Base-by-base conservation (phyloP, 2,329 filamentous ascomycete genomes). In the Ophiostoma triangulosporum region DNA sequence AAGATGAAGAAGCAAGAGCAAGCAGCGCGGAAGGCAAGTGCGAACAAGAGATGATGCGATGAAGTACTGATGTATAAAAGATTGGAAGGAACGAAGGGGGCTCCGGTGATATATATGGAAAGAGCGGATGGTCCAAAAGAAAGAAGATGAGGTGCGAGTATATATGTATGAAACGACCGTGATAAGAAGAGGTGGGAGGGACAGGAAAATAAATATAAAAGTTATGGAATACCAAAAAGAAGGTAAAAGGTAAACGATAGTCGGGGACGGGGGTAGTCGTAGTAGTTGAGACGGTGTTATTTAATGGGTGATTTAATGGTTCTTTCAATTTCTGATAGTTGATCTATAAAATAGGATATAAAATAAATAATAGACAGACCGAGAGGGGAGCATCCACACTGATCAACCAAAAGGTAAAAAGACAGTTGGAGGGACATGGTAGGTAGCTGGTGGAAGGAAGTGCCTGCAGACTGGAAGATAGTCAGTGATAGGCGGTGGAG, bases 111-210 rank as follows among this genome's bases (percentile, higher is more conserved):
- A 48, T 48, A 48, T 32, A 48, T 22, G 27, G 46, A 20, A 48
- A 32, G 46, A 48, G 29, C 12, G 7, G 43, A 17, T 11, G 14
- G 38, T 22, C 20, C 17, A 43, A 43, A 24, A 43, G 38, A 26
- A 43, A 43, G 45, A 54, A 52, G 53, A 58, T 40, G 45, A 32
- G 43, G 24, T 17, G 29, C 17, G 15, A 53, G 60, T 50, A 38
- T 51, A 51, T 45, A 51, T 22, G 46, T 48, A 48, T 31, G 46
- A 52, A 55, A 43, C 26, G 51, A 46, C 45, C 32, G 55, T 54
- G 51, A 52, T 54, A 52, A 40, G 48, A 43, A 24, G 33, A 36
- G 17, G 46, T 33, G 46, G 46, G n/a, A 48, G 26, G 29, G 17
- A 22, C 32, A 17, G 38, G 20, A 48, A 48, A 48, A 46, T 46